Base-by-base conservation (phyloP, 164 flowering plant genomes). In the Liriodendron chinense region DNA sequence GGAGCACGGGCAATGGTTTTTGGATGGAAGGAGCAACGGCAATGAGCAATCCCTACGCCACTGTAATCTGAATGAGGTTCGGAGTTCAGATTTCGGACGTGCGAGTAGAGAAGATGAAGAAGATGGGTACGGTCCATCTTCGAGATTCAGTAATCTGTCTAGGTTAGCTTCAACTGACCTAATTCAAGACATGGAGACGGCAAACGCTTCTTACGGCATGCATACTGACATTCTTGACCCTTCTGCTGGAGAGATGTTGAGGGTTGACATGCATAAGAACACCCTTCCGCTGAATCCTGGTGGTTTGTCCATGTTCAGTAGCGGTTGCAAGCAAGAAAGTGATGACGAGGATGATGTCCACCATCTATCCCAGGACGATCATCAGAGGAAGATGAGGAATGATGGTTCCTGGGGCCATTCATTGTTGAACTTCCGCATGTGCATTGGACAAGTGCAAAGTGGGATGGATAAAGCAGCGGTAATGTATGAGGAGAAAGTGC, bases 321-420 rank as follows among this genome's bases (percentile, higher is more conserved):
- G 85, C 73, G 63, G 76, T 56, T 77, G 82, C 78, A 96, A 89
- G 80, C 86, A 94, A 81, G 88, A 71, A 68, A 79, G 86, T 24
- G 83, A 68, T 53, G 59, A 53, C 3, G 94, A 84, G n/a, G 81
- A 77, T 72, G 88, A 82, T 76, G 72, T 75, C 4, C 66, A 76
- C 25, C 82, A 80, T 67, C 81, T 83, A n/a, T 13, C 81, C 16
- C 69, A 79, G 2, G 69, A 75, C 79, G 87, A 81, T 34, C 74
- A 49, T 70, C 86, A 82, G 64, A 93, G 92, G 81, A 84, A 93
- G 77, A 77, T 87, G 77, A 87, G 91, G 81, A 81, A 53, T 47
- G 87, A 90, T 72, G 86, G 77, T 21, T 75, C 75, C 0, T 89
- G 94, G 91, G 89, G 84, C 34, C 74, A 80, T 18, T 85, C 85